Conservation (phyloP, 768 basidiomycete species). For the Auricularia cornea region DNA sequence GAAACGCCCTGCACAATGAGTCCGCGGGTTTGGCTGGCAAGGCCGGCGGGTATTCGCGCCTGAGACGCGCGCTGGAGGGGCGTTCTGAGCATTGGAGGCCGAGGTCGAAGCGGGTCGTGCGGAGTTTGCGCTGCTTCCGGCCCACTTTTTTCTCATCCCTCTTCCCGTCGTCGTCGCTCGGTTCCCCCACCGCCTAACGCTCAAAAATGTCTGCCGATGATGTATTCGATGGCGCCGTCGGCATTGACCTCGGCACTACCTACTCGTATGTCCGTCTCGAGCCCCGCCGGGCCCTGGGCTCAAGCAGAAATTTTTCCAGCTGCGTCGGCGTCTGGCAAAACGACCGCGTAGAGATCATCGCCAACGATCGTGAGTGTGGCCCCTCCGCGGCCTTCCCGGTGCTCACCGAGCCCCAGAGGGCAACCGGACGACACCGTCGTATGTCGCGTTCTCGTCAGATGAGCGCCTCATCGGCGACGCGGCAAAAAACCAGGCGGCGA, state of each 20-base stretch:
- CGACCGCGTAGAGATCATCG: constrained; percentile 98
- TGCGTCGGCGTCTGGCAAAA: constrained; percentile 99
- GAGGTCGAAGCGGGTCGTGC: not conserved
- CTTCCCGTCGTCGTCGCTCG: not conserved
- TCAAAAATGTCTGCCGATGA: constrained; percentile 72
- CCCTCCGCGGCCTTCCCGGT: not conserved
- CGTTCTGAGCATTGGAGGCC: too few species aligned
- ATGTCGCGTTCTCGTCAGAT: constrained; percentile 88
- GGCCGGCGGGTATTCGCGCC: too few species aligned
- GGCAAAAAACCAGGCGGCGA: constrained; percentile 96
- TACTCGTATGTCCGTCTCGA: constrained; percentile 61
- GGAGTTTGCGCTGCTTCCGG: not conserved
- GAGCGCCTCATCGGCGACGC: constrained; percentile 99
- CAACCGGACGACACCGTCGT: constrained; percentile 92
- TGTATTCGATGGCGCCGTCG: constrained; percentile 91
- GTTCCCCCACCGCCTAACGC: constrained; percentile 1
- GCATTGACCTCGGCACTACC: constrained; percentile 95
- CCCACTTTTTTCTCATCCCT: constrained; percentile 15
- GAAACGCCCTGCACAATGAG: too few species aligned
- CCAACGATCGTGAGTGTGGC: constrained; percentile 52
- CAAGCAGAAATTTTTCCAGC: constrained; percentile 32
- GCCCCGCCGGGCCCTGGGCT: not conserved
- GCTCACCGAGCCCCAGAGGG: constrained; percentile 35
- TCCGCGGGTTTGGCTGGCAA: too few species aligned
- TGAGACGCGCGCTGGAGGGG: too few species aligned